phyloP scores from a whole-genome alignment of 192 early-diverging fungal genomes.

The Funneliformis mosseae region DNA sequence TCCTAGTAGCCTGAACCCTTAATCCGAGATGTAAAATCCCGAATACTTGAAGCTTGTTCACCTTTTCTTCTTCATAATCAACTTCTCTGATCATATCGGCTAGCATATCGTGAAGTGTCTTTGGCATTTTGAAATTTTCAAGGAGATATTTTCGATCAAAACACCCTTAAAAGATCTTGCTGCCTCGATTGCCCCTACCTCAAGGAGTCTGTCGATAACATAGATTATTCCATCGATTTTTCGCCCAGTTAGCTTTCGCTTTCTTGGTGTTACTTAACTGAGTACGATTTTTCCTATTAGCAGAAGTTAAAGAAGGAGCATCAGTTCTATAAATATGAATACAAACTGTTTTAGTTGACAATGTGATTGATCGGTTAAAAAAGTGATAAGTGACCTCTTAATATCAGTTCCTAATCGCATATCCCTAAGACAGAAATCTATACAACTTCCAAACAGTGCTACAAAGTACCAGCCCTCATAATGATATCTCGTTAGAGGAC shows the following conservation, averaged over 20 bases:
- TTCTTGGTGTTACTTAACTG: not conserved
- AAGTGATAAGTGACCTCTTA: not conserved
- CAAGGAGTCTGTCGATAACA: not conserved
- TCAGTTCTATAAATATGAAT: not conserved
- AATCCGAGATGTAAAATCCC: slow-evolving; percentile 3
- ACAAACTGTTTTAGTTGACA: not conserved
- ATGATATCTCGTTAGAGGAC: not conserved
- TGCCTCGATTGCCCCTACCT: not conserved
- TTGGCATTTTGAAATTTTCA: not conserved
- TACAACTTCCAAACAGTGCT: not conserved
- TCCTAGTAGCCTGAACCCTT: not conserved
- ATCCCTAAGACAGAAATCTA: not conserved
- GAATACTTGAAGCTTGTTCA: not conserved
- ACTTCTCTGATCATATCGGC: not conserved
- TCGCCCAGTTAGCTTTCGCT: slow-evolving; percentile 3
- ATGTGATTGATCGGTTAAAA: slow-evolving; percentile 1
- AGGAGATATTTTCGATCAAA: not conserved
- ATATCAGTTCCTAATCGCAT: not conserved
- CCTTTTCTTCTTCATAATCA: not conserved
- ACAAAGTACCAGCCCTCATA: not conserved
- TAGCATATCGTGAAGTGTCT: not conserved
- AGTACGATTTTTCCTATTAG: slow-evolving; percentile 7
- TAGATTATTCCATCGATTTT: slow-evolving; percentile 18
- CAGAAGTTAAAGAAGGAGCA: slow-evolving; percentile 4
- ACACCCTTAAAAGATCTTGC: not conserved